Evolutionary conservation across 306 rosid genomes (phyloP), one percentile per base, ranked within the genome.

Genomic region (Vicia villosa): DNA sequence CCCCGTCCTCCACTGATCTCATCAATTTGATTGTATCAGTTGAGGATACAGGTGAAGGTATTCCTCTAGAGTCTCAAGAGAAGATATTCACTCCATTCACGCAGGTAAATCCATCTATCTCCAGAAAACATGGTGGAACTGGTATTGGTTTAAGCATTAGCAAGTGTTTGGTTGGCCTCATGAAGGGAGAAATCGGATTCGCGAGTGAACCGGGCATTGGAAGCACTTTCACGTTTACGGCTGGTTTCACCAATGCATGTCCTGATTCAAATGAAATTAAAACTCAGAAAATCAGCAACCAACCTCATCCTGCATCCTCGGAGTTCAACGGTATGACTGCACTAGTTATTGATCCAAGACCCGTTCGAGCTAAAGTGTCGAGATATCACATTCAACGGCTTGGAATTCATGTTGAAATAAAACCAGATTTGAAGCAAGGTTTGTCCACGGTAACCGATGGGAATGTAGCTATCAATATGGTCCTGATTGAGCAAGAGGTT

Each of bases 131-230:
- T 45, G 99, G 97, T 26, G 99, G 99, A 74, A 94, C 99, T 3
- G 99, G 99, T 66, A 94, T 94, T 64, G 99, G 99, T 42, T 77
- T 94, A 54, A 88, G 99, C 86, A 94, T 94, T 73, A 94, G 99
- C 89, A 91, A 94, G 83, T 94, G 96, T 79, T 79, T 94, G 78
- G 97, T 94, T 83, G 86, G 89, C 72, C 99, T 89, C 74, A 94
- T 94, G 99, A 82, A 86, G 61, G 99, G 99, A 45, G 99, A 94
- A 75, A 94, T 94, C 51, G 97, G 92, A 40, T 94, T 91, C 74
- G 88, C 78, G 38, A 94, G 99, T 73, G 80, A 63, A 50, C 99
- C 97, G 4, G 89, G 87, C 83, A 63, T 79, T 43, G 99, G 99
- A 10, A 89, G 97, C 58, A 94, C 99, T 43, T 94, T 94, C 77